Evolutionary conservation across 805 yeast species (phyloP).

Genomic region (Cyberlindnera sargentensis): DNA sequence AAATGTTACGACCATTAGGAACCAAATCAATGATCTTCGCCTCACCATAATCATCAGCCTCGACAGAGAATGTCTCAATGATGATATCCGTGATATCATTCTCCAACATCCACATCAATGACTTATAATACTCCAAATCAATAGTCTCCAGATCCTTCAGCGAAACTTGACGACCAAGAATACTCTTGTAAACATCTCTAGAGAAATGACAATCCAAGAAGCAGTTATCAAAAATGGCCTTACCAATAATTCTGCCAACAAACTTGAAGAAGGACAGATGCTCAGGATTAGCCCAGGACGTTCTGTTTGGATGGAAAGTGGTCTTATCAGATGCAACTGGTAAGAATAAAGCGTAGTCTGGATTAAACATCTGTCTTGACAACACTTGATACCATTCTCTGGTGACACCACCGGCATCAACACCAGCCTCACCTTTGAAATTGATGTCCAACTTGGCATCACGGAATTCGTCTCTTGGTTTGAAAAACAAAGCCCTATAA

Average conservation of each 20-base stretch:
- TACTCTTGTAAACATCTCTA: slow-evolving; percentile 86
- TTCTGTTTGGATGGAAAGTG: slow-evolving; percentile 91
- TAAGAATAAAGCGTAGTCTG: slow-evolving; percentile 85
- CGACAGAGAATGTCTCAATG: slow-evolving; percentile 90
- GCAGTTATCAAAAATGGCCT: slow-evolving; percentile 83
- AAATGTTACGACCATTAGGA: slow-evolving; percentile 73
- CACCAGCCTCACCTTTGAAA: slow-evolving; percentile 93
- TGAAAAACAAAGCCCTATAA: slow-evolving; percentile 74
- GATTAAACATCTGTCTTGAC: slow-evolving; percentile 91
- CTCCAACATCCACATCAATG: slow-evolving; percentile 91
- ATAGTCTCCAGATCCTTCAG: slow-evolving; percentile 91
- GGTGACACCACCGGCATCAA: slow-evolving; percentile 97
- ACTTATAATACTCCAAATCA: slow-evolving; percentile 87
- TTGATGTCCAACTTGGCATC: slow-evolving; percentile 66
- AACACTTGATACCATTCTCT: slow-evolving; percentile 97
- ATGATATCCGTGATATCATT: slow-evolving; percentile 95
- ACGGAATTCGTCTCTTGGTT: slow-evolving; percentile 65
- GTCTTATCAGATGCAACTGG: slow-evolving; percentile 91
- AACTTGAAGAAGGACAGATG: slow-evolving; percentile 90
- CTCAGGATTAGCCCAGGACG: slow-evolving; percentile 89
- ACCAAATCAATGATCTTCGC: slow-evolving; percentile 76
- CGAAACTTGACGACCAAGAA: slow-evolving; percentile 72
- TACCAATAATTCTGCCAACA: slow-evolving; percentile 89
- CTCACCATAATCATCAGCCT: slow-evolving; percentile 89
- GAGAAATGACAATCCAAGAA: slow-evolving; percentile 92